A percentile compares a stretch with the other conserved stretches of the same genome.
phyloP scores from a whole-genome alignment of 257 asterid genomes.

The Capsicum baccatum region DNA sequence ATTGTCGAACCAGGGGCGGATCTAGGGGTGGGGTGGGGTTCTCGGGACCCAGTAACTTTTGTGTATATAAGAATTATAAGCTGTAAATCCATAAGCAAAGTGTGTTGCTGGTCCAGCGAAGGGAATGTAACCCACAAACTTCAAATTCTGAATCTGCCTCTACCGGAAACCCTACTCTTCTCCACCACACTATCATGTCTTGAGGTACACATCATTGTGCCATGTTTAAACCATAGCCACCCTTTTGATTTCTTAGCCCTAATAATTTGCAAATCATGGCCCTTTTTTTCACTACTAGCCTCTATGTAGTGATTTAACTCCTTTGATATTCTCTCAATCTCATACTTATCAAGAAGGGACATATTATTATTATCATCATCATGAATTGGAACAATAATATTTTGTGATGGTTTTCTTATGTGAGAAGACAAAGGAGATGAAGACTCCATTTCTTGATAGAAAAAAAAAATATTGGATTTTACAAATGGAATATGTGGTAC shows the following conservation, averaged over 20 bases:
- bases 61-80: too few relatives aligned
- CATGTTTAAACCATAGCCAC: conserved; percentile 17
- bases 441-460: background rate
- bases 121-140: too few relatives aligned
- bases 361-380: background rate
- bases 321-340: conserved; percentile 24
- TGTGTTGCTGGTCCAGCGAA: too few relatives aligned
- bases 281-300: background rate
- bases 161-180: background rate
- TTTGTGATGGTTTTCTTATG: background rate
- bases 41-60: too few relatives aligned
- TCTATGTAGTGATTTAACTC: conserved; percentile 14
- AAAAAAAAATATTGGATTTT: background rate
- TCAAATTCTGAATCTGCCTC: too few relatives aligned
- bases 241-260: background rate
- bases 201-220: background rate
- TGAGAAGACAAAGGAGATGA: background rate
- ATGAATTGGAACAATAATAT: background rate
- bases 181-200: background rate
- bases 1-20: background rate
- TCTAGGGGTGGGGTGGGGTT: too few relatives aligned
- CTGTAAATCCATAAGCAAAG: too few relatives aligned
- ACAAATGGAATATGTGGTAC: background rate
- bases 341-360: conserved; percentile 26
- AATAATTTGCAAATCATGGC: background rate